Evolutionary conservation across 2,329 filamentous ascomycete species (phyloP).

Genomic region (Sarocladiaceae sp.): DNA sequence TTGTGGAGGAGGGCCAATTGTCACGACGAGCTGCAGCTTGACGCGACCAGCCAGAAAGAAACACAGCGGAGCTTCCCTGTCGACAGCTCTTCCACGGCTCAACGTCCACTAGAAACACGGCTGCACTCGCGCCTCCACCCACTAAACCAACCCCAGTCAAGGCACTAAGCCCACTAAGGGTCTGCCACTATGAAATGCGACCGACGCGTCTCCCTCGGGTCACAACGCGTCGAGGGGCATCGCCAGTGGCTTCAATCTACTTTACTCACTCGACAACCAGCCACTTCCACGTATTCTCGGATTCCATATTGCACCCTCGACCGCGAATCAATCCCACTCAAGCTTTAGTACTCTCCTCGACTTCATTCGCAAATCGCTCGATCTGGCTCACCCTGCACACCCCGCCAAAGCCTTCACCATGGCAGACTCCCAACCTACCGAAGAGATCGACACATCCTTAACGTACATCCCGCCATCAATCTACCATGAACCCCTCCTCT

Average conservation of each 20-base stretch:
- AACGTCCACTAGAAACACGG: not conserved
- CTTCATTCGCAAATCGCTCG: no score
- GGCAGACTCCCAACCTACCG: conserved; percentile 35
- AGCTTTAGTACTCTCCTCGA: no score
- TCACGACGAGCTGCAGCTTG: not conserved
- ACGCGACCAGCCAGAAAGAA: not conserved
- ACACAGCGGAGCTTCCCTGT: not conserved
- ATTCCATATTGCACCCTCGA: no score
- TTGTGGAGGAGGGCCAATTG: not conserved
- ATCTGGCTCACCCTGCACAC: not conserved
- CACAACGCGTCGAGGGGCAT: conserved; percentile 20
- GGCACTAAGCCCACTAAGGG: not conserved
- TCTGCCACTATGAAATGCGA: not conserved
- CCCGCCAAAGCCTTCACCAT: conserved; percentile 21
- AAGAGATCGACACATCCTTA: conserved; percentile 24
- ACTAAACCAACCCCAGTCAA: not conserved
- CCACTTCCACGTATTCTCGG: conserved; percentile 2
- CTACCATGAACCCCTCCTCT: conserved; percentile 49
- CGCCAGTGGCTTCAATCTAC: not conserved
- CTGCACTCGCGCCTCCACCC: not conserved
- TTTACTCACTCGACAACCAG: not conserved
- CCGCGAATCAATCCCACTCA: no score
- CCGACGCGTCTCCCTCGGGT: conserved; percentile 16
- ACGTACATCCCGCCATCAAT: conserved; percentile 68
- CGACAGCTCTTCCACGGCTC: not conserved